Base-by-base conservation (phyloP, 2,329 filamentous ascomycete genomes). In the Cladorrhinum sp. region DNA sequence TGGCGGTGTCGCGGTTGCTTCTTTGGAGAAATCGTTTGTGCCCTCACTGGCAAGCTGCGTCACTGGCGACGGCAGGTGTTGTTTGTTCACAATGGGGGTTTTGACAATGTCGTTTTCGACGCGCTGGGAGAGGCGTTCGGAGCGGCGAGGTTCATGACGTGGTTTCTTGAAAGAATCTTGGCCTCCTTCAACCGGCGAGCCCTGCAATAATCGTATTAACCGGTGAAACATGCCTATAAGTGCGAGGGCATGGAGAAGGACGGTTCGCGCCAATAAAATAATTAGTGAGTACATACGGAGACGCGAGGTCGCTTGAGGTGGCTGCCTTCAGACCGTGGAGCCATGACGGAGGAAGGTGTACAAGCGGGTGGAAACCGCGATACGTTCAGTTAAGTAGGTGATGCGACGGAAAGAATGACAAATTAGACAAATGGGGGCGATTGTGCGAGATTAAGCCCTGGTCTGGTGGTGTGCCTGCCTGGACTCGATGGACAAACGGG, bases 71-170 rank as follows among this genome's bases (percentile, higher is more conserved):
- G 92, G 93, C 18, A 96, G 83, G 65, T 91, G 89, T 58, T 86
- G 81, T 70, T 85, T 84, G 68, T 84, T 79, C 67, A 80, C 79
- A 68, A 88, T 73, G 61, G 87, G 85, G 8, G 86, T 87, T 69
- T 79, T 71, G 71, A 73, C 64, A 68, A 74, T 70, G 73, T 75
- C 18, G 51, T 68, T 72, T 59, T 75, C 73, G 61, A 67, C 67
- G 59, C 79, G 79, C 66, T 86, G 84, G n/a, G 67, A 69, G 33
- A 92, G 78, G 64, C 91, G 87, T 66, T 90, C 81, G 50, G 91
- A 92, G 61, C 91, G 86, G 65, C 94, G 88, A 62, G 89, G 87
- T 74, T 96, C 96, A 82, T 97, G 86, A 65, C 94, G 88, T 62
- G 89, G 87, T 75, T 96, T 96, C 82, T 97, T 97, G 65, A 82